Evolutionary conservation across 2,329 filamentous ascomycete species (phyloP).

Genomic region (Kalmusia sp.): DNA sequence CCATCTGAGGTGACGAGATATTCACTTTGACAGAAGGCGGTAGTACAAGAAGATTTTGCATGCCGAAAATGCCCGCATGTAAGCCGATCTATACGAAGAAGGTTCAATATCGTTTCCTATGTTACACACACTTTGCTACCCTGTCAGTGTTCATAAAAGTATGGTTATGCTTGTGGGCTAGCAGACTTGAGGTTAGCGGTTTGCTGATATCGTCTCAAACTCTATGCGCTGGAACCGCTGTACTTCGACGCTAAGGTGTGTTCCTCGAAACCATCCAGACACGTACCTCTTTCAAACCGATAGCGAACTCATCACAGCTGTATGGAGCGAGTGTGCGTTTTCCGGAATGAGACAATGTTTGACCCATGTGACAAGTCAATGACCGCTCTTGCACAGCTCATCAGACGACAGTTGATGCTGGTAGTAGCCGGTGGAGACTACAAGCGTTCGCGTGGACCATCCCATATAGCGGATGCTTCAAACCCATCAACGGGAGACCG

Average conservation of each 20-base stretch:
- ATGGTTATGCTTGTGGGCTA: neutral
- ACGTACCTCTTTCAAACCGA: neutral
- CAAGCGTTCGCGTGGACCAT: too few species aligned
- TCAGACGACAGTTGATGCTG: too few species aligned
- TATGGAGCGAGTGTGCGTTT: neutral
- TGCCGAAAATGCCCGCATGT: neutral
- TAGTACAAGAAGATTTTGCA: slow-evolving; percentile 1
- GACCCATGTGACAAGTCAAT: too few species aligned
- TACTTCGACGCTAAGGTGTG: slow-evolving; percentile 1
- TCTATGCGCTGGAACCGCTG: too few species aligned
- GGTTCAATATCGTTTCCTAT: neutral
- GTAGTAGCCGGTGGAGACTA: too few species aligned
- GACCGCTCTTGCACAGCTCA: too few species aligned
- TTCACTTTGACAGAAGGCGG: neutral
- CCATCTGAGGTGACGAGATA: neutral
- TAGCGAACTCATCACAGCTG: too few species aligned
- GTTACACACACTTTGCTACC: neutral
- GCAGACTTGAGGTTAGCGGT: neutral
- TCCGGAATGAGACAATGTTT: too few species aligned
- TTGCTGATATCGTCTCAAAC: too few species aligned
- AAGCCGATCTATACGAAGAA: neutral
- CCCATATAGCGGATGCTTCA: too few species aligned
- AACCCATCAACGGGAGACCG: neutral
- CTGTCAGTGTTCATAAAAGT: neutral
- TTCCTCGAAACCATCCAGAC: neutral